Evolutionary conservation across 139 green algal species (phyloP).

Genomic region (Pycnococcus provasolii): DNA sequence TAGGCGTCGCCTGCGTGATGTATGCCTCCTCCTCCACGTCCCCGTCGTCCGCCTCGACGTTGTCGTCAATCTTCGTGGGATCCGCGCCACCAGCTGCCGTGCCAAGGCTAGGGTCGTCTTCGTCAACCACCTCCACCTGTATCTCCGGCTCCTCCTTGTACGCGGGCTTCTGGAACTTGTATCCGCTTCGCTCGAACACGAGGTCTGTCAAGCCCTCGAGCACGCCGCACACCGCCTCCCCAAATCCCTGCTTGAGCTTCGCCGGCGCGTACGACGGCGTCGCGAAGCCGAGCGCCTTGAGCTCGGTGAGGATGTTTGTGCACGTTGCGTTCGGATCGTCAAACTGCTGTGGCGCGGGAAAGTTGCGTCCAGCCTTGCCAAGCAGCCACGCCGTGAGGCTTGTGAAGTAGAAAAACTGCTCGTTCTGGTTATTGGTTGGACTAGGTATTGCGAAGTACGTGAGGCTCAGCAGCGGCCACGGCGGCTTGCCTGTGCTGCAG

Average conservation of each 20-base stretch:
- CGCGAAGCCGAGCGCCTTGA: conserved; percentile 38
- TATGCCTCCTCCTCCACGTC: conserved; percentile 27
- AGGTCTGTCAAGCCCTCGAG: conserved; percentile 45
- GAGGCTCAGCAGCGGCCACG: conserved; percentile 37
- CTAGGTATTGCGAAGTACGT: conserved; percentile 46
- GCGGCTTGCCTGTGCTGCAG: conserved; percentile 48
- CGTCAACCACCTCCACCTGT: no score
- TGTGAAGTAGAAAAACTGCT: conserved; percentile 68
- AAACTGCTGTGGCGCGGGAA: conserved; percentile 50
- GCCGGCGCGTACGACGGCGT: conserved; percentile 40
- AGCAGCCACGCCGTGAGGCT: conserved; percentile 53
- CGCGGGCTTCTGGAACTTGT: background rate
- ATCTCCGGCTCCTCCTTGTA: background rate
- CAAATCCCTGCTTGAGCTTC: conserved; percentile 51
- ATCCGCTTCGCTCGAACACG: conserved; percentile 34
- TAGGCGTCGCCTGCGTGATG: background rate
- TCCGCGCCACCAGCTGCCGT: background rate
- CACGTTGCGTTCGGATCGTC: conserved; percentile 62
- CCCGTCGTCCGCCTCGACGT: conserved; percentile 18
- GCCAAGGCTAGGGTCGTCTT: no score
- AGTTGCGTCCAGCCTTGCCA: conserved; percentile 30
- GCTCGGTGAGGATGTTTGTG: conserved; percentile 35
- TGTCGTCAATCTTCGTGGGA: conserved; percentile 32
- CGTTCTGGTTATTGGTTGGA: conserved; percentile 30
- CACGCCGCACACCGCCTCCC: conserved; percentile 46